These are phyloP conservation scores for Syzygium oleosum DNA, from an alignment of 345 rosid genomes.

Conservation along the genomic window DNA sequence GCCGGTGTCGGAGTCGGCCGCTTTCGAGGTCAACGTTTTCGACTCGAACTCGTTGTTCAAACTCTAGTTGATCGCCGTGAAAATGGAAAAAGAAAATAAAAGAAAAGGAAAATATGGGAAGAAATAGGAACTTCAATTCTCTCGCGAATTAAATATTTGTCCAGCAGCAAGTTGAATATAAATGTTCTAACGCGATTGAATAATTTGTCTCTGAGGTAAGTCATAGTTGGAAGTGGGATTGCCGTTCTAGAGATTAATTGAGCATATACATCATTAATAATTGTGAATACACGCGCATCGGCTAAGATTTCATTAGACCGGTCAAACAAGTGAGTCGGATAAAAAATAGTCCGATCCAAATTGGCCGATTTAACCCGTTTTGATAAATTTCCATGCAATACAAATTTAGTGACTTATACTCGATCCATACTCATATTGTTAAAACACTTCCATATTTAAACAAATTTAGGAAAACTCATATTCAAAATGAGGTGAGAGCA, in stretches of 20 bases:
- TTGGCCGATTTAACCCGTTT: too few relatives aligned
- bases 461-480: too few relatives aligned
- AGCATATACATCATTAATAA: background rate
- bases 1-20: background rate
- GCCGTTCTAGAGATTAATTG: background rate
- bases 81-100: background rate
- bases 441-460: too few relatives aligned
- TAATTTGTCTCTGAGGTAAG: background rate
- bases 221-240: background rate
- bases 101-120: background rate
- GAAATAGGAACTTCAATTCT: background rate
- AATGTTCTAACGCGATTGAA: background rate
- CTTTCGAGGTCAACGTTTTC: background rate
- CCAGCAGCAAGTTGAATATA: background rate
- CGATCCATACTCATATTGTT: too few relatives aligned
- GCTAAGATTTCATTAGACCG: background rate
- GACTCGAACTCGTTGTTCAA: background rate
- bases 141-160: background rate
- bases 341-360: too few relatives aligned
- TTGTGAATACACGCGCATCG: background rate
- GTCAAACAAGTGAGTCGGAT: too few relatives aligned
- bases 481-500: too few relatives aligned
- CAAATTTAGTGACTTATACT: too few relatives aligned
- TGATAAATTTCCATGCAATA: too few relatives aligned
- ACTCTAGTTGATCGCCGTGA: background rate